Evolutionary conservation across 441 rosid genomes (phyloP).

Genomic region (Populus trichocarpa): DNA sequence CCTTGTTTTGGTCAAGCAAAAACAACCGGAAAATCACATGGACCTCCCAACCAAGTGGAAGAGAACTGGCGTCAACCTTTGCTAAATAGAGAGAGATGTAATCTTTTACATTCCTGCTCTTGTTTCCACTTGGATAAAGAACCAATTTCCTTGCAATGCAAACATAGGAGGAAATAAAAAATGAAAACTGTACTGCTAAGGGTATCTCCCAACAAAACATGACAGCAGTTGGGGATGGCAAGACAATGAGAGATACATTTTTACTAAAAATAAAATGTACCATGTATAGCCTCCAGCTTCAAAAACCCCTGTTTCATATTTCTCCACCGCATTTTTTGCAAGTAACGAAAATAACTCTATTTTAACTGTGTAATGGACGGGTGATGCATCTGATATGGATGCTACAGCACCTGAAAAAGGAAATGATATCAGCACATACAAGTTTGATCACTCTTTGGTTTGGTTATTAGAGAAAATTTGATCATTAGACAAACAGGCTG

Average conservation of each 20-base stretch:
- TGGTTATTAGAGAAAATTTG: not conserved
- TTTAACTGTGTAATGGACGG: slow-evolving; percentile 5
- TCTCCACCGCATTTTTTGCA: slow-evolving; percentile 35
- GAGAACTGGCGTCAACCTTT: slow-evolving; percentile 29
- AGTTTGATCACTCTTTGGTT: not conserved
- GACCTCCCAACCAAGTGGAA: slow-evolving; percentile 50
- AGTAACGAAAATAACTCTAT: slow-evolving; percentile 42
- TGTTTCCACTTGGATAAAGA: slow-evolving; percentile 59
- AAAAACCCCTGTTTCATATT: slow-evolving; percentile 57
- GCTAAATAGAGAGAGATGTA: slow-evolving; percentile 54
- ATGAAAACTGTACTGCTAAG: not conserved
- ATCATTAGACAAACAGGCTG: not conserved
- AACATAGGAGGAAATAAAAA: not conserved
- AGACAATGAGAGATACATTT: too few species aligned
- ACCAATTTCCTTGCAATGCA: slow-evolving; percentile 51
- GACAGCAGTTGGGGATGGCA: not conserved
- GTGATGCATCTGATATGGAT: not conserved
- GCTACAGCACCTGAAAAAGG: not conserved
- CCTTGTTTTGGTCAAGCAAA: slow-evolving; percentile 56
- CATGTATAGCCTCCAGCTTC: slow-evolving; percentile 76
- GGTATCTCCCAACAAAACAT: not conserved
- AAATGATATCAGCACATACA: not conserved
- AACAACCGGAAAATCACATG: slow-evolving; percentile 46
- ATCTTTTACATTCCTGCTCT: slow-evolving; percentile 49
- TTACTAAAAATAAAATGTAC: slow-evolving; percentile 23